These are phyloP conservation scores for Colletotrichum brevisporum DNA, from an alignment of 2,329 filamentous ascomycete species.

Conservation along the genomic window DNA sequence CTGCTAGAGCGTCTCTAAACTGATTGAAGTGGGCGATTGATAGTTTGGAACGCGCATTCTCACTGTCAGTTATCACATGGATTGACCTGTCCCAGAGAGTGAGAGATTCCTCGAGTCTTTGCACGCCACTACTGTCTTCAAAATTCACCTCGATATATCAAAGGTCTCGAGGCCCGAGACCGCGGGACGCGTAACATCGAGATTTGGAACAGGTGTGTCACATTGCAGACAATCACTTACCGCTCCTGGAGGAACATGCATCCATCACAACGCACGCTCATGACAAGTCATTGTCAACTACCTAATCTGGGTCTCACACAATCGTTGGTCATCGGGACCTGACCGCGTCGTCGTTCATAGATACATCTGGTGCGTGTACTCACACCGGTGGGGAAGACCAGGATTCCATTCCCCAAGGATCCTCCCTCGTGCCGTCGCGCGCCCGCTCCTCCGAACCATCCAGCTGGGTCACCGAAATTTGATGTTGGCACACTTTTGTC, in stretches of 20 bases:
- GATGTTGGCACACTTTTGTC: background rate
- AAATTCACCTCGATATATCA: no score
- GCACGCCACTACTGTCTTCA: no score
- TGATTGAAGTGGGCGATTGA: background rate
- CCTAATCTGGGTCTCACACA: background rate
- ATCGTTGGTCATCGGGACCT: background rate
- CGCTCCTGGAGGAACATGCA: constrained; percentile 18
- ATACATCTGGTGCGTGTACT: background rate
- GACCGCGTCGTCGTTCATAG: constrained; percentile 12
- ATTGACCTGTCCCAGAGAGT: no score
- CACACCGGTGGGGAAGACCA: background rate
- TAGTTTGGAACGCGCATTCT: no score
- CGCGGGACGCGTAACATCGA: background rate
- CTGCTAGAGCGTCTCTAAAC: constrained; percentile 10
- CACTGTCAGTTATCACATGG: no score
- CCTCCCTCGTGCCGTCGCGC: constrained; percentile 13
- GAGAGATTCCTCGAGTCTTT: no score
- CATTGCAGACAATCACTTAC: constrained; percentile 8
- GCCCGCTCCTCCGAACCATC: constrained; percentile 31
- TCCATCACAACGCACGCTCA: constrained; percentile 14
- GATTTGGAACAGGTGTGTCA: background rate
- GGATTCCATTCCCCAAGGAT: constrained; percentile 14
- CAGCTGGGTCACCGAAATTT: constrained; percentile 21
- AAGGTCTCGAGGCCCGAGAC: constrained; percentile 1
- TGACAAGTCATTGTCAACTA: background rate